Percentiles rank a stretch among this genome's conserved stretches.
Evolutionary conservation across 2,329 filamentous ascomycete genomes (phyloP).

Genomic region (Fusarium cyanostomum): DNA sequence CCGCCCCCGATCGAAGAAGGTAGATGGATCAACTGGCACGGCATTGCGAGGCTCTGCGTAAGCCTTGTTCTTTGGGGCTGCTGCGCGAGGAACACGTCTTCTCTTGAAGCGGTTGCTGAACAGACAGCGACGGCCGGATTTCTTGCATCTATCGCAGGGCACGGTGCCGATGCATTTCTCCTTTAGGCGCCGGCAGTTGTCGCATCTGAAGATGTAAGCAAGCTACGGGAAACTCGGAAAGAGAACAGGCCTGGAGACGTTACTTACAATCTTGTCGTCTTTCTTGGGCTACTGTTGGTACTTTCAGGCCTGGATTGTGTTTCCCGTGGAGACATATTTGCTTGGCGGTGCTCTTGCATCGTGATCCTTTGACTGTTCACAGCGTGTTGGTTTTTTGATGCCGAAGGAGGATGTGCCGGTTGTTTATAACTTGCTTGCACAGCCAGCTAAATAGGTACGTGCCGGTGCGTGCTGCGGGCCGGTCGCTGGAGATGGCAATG

Average conservation of each 20-base stretch:
- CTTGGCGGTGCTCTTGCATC: no score
- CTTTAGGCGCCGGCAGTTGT: constrained; percentile 34
- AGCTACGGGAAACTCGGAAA: no score
- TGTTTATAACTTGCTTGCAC: no score
- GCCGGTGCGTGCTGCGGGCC: not conserved
- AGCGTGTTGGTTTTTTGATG: no score
- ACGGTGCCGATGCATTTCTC: constrained; percentile 32
- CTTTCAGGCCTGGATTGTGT: not conserved
- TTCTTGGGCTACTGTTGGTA: constrained; percentile 8
- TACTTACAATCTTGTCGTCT: constrained; percentile 11
- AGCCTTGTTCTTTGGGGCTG: not conserved
- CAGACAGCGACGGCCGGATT: constrained; percentile 14
- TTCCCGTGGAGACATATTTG: no score
- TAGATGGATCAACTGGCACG: not conserved
- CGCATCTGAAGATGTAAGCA: constrained; percentile 18
- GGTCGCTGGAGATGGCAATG: not conserved
- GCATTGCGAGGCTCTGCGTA: not conserved
- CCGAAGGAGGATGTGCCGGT: no score
- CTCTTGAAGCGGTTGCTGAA: constrained; percentile 28
- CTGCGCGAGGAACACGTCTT: constrained; percentile 8
- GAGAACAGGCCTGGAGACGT: no score
- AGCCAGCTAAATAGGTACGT: no score
- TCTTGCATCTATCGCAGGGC: constrained; percentile 35
- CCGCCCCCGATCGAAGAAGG: constrained; percentile 28
- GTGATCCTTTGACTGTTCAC: no score